Evolutionary conservation across 352 stramenopile species (phyloP), one percentile per base, ranked within the genome.

Genomic region (Peronospora belbahrii): DNA sequence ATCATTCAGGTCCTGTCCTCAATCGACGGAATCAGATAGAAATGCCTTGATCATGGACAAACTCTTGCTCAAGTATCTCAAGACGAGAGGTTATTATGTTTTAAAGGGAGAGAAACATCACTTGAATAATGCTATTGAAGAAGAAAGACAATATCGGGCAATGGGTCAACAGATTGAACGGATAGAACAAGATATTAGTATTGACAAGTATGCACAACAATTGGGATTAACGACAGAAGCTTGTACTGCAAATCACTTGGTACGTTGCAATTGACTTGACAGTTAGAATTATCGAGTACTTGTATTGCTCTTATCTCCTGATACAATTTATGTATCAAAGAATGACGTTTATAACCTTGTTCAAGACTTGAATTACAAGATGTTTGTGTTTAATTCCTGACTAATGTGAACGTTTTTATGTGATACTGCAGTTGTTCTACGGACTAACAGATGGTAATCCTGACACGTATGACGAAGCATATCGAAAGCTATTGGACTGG

Each of bases 171-270:
- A 45, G 5, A 34, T 34, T 1, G 30, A 28, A 17, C 36, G 44
- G 34, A 59, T 45, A 39, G 52, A 59, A n/a, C n/a, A n/a, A 36
- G 43, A 63, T 32, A 53, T 43, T 19, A 75, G 62, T 25, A 65
- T 90, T 11, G 67, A 84, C 38, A 57, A 62, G 42, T 88, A 83
- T 56, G 71, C 78, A 32, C 56, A 65, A 43, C 68, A 77, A 22
- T 52, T 90, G 24, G 78, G 78, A 0, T 67, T 90, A 19, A 81
- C 51, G 17, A 90, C 77, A 13, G 69, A 85, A 32, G 76, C 75
- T 18, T 88, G 78, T 46, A 70, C 70, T 0, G 76, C 76, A 13
- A 90, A 90, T 50, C 78, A 90, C 56, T 62, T 89, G 52, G 75
- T 75, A 17, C 51, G 60, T 61, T 47, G 40, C 14, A 44, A 47